Base-by-base conservation (phyloP, 495 filamentous ascomycete species). In the Echria macrotheca region DNA sequence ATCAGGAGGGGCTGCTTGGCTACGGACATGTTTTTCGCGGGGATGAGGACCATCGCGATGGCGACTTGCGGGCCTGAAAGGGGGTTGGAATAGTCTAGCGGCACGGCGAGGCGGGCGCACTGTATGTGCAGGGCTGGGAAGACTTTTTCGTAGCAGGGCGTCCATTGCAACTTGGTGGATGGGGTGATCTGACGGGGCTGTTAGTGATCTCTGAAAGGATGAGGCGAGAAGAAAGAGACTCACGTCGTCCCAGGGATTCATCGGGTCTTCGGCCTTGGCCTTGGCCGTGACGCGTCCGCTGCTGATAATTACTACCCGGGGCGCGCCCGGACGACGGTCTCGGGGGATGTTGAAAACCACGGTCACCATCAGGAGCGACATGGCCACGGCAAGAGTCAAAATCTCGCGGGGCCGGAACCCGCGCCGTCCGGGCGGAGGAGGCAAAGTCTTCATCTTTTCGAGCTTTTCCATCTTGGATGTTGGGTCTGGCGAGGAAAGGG, bases 21-120 rank as follows among this genome's bases (percentile, higher is more conserved):
- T 49, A 40, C 58, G 55, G 18, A 40, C 52, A 41, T 59, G 7
- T 35, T 63, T 25, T 52, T 57, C 15, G 55, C 59, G 1, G 77
- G 76, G 10, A 72, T 58, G 23, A 75, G 72, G 38, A 75, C 59
- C 4, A 84, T 56, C 15, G 79, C 77, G 31, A 82, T 52, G 33
- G 73, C 69, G 5, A 71, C 69, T 39, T 76, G 67, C 25, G 59
- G 65, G 18, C 67, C 60, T 15, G 66, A 64, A 24, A 65, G 29
- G 0, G 61, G 57, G 5, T 67, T 59, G 35, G 72, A 61, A 52
- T 79, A 79, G 57, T 80, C 74, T 73, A 82, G 76, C 3, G 79
- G 79, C 6, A 82, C 72, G 26, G 74, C 70, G 5, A 84, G 63
- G 15, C 75, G 69, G 32, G 80, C 77, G 47, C 80, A 83, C 54